Conservation (phyloP, 2,329 filamentous ascomycete genomes). For the Epichloe bromicola region DNA sequence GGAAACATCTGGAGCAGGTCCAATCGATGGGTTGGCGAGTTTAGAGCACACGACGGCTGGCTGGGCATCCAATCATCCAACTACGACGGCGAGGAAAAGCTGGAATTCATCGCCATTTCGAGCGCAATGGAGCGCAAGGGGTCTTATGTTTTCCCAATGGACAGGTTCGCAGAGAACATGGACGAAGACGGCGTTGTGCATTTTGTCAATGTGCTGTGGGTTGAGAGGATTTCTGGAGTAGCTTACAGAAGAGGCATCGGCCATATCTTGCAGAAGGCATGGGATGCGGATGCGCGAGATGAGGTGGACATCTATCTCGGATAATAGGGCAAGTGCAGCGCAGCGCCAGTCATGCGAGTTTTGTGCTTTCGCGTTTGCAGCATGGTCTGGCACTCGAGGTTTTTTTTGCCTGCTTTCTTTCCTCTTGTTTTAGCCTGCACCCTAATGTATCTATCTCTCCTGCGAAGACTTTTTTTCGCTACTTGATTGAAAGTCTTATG, state of each 20-base stretch:
- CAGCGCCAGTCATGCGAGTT: neutral
- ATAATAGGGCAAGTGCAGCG: slow-evolving; percentile 14
- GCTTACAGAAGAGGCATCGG: slow-evolving; percentile 29
- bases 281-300: slow-evolving; percentile 27
- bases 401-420: neutral
- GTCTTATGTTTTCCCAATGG: slow-evolving; percentile 26
- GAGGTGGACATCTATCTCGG: slow-evolving; percentile 29
- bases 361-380: neutral
- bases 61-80: slow-evolving; percentile 33
- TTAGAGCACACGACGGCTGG: slow-evolving; percentile 33
- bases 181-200: slow-evolving; percentile 29
- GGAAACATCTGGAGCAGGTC: slow-evolving; percentile 27
- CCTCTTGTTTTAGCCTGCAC: neutral
- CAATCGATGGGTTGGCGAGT: slow-evolving; percentile 27
- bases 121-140: slow-evolving; percentile 28
- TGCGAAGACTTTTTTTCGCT: neutral
- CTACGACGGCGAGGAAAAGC: slow-evolving; percentile 29
- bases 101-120: slow-evolving; percentile 31
- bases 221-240: slow-evolving; percentile 30
- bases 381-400: neutral
- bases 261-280: slow-evolving; percentile 27
- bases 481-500: too few relatives aligned
- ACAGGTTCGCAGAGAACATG: slow-evolving; percentile 27
- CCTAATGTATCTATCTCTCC: neutral
- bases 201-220: slow-evolving; percentile 33